Base-by-base conservation (phyloP, 805 yeast genomes). In the Barnettozyma siamensis region DNA sequence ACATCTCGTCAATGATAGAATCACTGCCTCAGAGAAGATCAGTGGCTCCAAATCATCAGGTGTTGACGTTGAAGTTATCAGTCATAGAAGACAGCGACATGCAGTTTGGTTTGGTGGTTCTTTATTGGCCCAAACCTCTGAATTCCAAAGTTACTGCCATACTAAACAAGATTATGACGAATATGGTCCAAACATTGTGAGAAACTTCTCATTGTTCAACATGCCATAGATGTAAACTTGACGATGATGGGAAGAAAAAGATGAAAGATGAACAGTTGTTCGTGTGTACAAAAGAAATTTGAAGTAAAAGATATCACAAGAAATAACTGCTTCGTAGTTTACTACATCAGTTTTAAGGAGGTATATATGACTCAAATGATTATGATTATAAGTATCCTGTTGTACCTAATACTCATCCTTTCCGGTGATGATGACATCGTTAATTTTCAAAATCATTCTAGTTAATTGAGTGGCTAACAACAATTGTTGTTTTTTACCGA, bases 61-160 rank as follows among this genome's bases (percentile, higher is more conserved):
- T 62, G 94, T 93, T 38, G 95, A 88, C 43, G 99, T 93, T 42
- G 94, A 87, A 67, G 99, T 93, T 47, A 89, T 93, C 51, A 80
- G 95, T 23, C 99, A 93, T 69, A 88, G 91, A 71, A 85, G 93
- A 67, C 99, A 93, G 70, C 78, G 96, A 63, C 88, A 93, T 59
- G 99, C 99, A 3, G 99, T 93, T 44, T 93, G 99, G 99, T 93
- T 91, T 62, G 99, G 99, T 54, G 99, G 99, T 52, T 85, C 95
- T 17, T 70, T 93, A 53, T 73, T 93, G 60, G 98, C 99, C 1
- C 98, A 91, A 69, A 93, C 99, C 10, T 80, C 95, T 18, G 99
- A 93, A 67, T 93, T 93, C 69, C 87, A 84, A 66, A 80, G 94
- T 63, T 89, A 89, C 66, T 93, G 98, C 64, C 93, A 93, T 69